Evolutionary conservation across 2,329 filamentous ascomycete species (phyloP), one percentile per base, ranked within the genome.

Genomic region (Xylaria polymorpha): DNA sequence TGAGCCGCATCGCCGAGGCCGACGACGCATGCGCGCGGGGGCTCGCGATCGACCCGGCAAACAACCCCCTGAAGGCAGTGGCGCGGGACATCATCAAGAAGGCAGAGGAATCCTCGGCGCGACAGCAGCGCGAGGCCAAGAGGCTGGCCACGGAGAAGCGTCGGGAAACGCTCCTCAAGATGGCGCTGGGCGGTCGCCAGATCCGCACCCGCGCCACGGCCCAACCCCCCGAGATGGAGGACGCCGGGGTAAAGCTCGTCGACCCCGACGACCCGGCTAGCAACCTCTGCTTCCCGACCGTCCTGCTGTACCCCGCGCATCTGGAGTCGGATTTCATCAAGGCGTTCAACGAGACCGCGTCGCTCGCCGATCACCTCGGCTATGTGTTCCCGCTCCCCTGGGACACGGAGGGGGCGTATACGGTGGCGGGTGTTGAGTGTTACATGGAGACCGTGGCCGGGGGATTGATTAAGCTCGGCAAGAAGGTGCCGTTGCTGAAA

Each of bases 251-350:
- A 55, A 82, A 84, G 64, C 87, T 98, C 87, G 10, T 91, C 90
- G 1, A 97, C 76, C 87, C 92, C 20, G 83, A 92, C 32, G 92
- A 96, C 72, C 88, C 93, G 5, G 85, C 86, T 29, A 94, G 91
- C 73, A 85, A 86, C 0, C 85, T 99, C 1, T 85, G 85, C 3
- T 93, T 98, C 76, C 96, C 96, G 0, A 86, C 91, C 0, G 85
- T 98, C 69, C 82, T 99, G 64, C 84, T 99, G 65, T 99, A 99
- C 79, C 95, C 96, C 5, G 83, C 91, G 72, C 86, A 93, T 70
- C 85, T 91, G 56, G 90, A 98, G 83, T 92, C 90, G 1, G 96
- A 99, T 80, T 96, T 99, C 75, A 87, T 99, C 81, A 97, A 97
- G 83, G 88, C 88, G 0, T 96, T 97, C 75, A 85, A 86, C 61